These are phyloP conservation scores for Heterotrichella gracilis DNA, from an alignment of 352 stramenopile species.

Conservation along the genomic window DNA sequence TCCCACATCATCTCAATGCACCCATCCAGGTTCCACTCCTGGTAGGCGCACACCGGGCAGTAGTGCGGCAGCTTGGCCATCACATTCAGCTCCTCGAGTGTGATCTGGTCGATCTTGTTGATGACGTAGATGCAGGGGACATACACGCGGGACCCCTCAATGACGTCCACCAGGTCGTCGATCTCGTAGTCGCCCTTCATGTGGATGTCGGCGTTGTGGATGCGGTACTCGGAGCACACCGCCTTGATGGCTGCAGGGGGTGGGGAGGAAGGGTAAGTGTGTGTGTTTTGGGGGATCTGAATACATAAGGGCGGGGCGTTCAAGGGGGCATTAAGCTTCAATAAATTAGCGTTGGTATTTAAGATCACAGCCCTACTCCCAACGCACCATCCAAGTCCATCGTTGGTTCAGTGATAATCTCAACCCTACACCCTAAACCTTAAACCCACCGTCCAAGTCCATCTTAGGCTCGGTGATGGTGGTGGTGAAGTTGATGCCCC, in stretches of 20 bases:
- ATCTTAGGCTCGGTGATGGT: conserved; percentile 19
- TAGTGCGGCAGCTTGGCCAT: conserved; percentile 90
- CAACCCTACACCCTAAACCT: too few relatives aligned
- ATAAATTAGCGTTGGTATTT: too few relatives aligned
- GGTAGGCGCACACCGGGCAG: conserved; percentile 69
- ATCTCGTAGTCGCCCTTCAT: conserved; percentile 59
- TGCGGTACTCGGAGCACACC: conserved; percentile 66
- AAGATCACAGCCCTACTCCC: too few relatives aligned
- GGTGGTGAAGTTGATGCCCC: conserved; percentile 59
- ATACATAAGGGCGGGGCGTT: too few relatives aligned
- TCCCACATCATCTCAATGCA: conserved; percentile 83
- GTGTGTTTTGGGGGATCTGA: too few relatives aligned
- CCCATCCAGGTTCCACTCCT: conserved; percentile 88
- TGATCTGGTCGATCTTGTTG: conserved; percentile 97
- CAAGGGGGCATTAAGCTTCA: too few relatives aligned
- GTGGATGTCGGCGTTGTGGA: conserved; percentile 80
- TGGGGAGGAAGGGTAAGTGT: too few relatives aligned
- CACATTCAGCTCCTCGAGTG: conserved; percentile 88
- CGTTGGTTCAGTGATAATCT: too few relatives aligned
- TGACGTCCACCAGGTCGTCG: conserved; percentile 93
- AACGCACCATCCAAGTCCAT: too few relatives aligned
- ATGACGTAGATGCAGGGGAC: conserved; percentile 89
- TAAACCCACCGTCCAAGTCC: too few relatives aligned
- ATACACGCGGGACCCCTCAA: conserved; percentile 87
- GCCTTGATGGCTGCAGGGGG: too few relatives aligned